Conservation (phyloP, 331 rosid species). For the Telfairia occidentalis region DNA sequence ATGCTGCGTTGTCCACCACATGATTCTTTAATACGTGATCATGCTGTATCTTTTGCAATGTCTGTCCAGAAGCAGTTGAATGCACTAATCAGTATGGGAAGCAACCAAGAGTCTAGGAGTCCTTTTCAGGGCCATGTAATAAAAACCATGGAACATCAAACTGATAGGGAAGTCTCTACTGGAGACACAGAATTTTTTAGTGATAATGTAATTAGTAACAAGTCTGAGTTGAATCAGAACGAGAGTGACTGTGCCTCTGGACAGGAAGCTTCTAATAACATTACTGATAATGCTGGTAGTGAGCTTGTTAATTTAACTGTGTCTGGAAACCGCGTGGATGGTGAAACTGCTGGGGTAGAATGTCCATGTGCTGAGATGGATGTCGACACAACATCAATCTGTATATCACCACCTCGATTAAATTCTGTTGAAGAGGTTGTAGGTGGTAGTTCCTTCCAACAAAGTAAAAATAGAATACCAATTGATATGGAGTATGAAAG, state of each 20-base stretch:
- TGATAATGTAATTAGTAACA: constrained; percentile 3
- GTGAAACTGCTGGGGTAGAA: constrained; percentile 28
- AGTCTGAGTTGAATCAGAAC: constrained; percentile 15
- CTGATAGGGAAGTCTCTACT: constrained; percentile 12
- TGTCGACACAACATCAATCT: constrained; percentile 43
- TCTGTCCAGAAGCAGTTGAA: constrained; percentile 61
- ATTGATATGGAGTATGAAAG: constrained; percentile 21
- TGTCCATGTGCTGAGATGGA: constrained; percentile 40
- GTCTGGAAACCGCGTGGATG: constrained; percentile 15
- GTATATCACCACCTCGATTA: constrained; percentile 44
- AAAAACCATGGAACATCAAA: constrained; percentile 19
- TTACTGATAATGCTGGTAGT: constrained; percentile 5
- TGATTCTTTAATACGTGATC: constrained; percentile 77
- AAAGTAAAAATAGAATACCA: constrained; percentile 15
- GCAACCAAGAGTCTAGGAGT: constrained; percentile 18
- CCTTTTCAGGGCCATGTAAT: constrained; percentile 14
- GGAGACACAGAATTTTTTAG: constrained; percentile 12
- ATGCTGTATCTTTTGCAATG: constrained; percentile 71
- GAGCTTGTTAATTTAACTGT: constrained; percentile 12
- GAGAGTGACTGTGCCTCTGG: constrained; percentile 23
- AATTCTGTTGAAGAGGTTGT: constrained; percentile 44
- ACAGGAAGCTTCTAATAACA: constrained; percentile 16
- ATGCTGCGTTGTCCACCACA: constrained; percentile 64
- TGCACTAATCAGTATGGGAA: constrained; percentile 29
- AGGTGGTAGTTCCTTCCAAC: constrained; percentile 15